Conservation (phyloP, 192 early-diverging fungal genomes). For the Diversispora epigaea region DNA sequence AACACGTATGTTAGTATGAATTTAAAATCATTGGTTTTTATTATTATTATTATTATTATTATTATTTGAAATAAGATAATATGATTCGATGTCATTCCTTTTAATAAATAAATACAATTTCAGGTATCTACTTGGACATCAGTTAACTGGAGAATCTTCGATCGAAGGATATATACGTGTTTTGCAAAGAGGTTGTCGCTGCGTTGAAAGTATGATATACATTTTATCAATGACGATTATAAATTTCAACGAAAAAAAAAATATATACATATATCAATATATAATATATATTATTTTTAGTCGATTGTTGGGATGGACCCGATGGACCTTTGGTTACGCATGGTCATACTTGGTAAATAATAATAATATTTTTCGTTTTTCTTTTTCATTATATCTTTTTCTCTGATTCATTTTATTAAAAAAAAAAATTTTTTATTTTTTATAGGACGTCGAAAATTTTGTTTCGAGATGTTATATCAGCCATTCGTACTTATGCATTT, state of each 20-base stretch:
- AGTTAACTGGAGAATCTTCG: constrained; percentile 73
- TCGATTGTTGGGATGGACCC: constrained; percentile 90
- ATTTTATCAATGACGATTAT: background rate
- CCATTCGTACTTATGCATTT: constrained; percentile 85
- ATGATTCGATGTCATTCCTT: background rate
- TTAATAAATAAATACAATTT: background rate
- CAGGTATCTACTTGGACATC: constrained; percentile 76
- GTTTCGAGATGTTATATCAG: constrained; percentile 81
- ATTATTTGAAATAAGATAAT: too few species aligned
- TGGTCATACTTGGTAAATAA: constrained; percentile 71
- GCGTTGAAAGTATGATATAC: constrained; percentile 70
- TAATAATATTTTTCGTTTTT: background rate
- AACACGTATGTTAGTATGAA: constrained; percentile 59
- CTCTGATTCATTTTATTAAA: background rate
- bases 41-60: too few species aligned
- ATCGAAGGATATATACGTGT: constrained; percentile 88
- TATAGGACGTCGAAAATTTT: constrained; percentile 71
- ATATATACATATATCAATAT: background rate
- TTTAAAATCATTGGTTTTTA: background rate
- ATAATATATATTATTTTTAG: constrained; percentile 41
- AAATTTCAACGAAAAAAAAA: background rate
- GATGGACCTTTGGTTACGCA: constrained; percentile 81
- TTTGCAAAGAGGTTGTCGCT: constrained; percentile 81
- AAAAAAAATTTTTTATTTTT: background rate
- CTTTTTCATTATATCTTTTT: background rate